Evolutionary conservation across 1,284 basidiomycete genomes (phyloP).

Genomic region (Heimioporus retisporus): DNA sequence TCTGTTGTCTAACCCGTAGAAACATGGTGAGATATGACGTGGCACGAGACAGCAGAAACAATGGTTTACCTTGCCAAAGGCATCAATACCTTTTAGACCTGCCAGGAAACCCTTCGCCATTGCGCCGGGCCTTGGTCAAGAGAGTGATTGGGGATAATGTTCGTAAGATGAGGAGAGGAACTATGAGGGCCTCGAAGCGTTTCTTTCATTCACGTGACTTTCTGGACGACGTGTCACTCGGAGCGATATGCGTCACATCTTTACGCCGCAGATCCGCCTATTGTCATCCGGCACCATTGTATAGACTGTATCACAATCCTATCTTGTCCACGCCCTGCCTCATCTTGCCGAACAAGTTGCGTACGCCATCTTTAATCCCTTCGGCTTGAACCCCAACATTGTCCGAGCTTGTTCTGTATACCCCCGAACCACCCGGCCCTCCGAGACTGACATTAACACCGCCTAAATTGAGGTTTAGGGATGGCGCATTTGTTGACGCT

Average conservation of each 20-base stretch:
- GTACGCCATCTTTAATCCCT: conserved; percentile 87
- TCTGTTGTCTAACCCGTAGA: conserved; percentile 83
- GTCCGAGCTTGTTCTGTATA: conserved; percentile 84
- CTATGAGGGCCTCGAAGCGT: background rate
- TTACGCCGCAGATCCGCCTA: too few species aligned
- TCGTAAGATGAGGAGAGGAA: conserved; percentile 26
- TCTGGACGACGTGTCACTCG: conserved; percentile 35
- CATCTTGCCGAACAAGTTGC: conserved; percentile 88
- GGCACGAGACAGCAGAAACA: conserved; percentile 10
- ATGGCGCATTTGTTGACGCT: conserved; percentile 72
- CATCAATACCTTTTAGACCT: conserved; percentile 89
- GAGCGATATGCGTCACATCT: too few species aligned
- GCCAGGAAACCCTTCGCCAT: conserved; percentile 84
- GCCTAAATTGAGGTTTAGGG: conserved; percentile 91
- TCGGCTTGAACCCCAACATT: conserved; percentile 83
- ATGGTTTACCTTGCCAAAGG: conserved; percentile 92
- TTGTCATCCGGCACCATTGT: too few species aligned
- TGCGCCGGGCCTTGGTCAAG: conserved; percentile 35
- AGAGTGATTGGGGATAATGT: conserved; percentile 44
- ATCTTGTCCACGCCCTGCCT: conserved; percentile 90
- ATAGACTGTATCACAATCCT: conserved; percentile 47
- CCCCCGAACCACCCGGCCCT: conserved; percentile 83
- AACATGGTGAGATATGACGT: conserved; percentile 24
- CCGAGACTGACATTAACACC: conserved; percentile 93
- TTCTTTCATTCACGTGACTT: conserved; percentile 33